phyloP scores from a whole-genome alignment of 2,329 filamentous ascomycete genomes.

The Ilyonectria destructans region DNA sequence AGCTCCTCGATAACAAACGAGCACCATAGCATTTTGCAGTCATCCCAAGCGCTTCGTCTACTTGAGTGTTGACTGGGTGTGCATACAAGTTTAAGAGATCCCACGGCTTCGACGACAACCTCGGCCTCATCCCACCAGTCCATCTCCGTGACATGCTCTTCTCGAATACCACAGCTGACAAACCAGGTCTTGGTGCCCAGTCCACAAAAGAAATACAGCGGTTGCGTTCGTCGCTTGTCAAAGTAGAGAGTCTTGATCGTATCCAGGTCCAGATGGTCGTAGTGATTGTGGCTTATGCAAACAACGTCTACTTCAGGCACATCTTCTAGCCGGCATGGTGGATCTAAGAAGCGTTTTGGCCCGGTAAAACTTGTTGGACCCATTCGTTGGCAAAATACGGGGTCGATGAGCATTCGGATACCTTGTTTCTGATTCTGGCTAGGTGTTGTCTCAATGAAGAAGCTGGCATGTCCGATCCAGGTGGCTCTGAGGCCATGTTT shows the following conservation, averaged over 20 bases:
- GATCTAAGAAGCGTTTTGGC: conserved; percentile 82
- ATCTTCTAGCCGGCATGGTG: conserved; percentile 81
- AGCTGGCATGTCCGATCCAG: conserved; percentile 93
- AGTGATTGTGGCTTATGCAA: conserved; percentile 87
- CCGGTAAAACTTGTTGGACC: conserved; percentile 77
- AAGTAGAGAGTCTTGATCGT: conserved; percentile 21
- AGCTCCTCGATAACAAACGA: conserved; percentile 77
- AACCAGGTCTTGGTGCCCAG: conserved; percentile 23
- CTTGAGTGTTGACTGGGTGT: conserved; percentile 83
- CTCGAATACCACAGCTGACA: conserved; percentile 76
- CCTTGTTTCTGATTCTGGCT: conserved; percentile 60
- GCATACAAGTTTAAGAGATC: conserved; percentile 11
- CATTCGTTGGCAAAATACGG: conserved; percentile 88
- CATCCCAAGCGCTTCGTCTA: conserved; percentile 76
- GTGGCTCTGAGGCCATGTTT: conserved; percentile 77
- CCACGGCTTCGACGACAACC: conserved; percentile 64
- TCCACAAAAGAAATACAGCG: conserved; percentile 16
- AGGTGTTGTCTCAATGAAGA: conserved; percentile 85
- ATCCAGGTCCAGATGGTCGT: conserved; percentile 74
- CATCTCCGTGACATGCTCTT: conserved; percentile 81
- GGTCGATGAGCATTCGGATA: conserved; percentile 87
- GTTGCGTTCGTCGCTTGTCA: conserved; percentile 1
- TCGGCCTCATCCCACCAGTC: conserved; percentile 91
- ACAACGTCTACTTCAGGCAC: conserved; percentile 81
- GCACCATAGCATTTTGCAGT: conserved; percentile 83